phyloP scores from a whole-genome alignment of 2,329 filamentous ascomycete genomes.

The Orbilia quercus region DNA sequence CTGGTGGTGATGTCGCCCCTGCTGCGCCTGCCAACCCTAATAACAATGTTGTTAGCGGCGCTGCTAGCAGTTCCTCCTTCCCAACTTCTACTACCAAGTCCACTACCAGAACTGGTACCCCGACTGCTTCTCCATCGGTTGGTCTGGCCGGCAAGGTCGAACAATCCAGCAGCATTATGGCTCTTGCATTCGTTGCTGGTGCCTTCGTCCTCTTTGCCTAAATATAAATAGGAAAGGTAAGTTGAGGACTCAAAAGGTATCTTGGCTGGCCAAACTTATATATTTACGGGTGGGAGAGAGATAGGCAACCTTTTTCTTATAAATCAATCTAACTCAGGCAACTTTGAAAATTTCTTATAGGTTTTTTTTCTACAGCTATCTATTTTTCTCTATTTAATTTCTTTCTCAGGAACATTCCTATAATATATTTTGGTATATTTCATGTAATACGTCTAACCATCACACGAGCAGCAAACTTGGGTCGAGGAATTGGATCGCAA shows the following conservation, averaged over 20 bases:
- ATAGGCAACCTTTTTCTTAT: neutral
- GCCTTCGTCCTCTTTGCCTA: conserved; percentile 38
- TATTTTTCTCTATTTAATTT: neutral
- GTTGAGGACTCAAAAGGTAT: neutral
- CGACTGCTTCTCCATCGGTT: conserved; percentile 44
- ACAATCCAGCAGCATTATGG: conserved; percentile 29
- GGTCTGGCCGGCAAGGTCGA: conserved; percentile 33
- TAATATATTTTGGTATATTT: no score
- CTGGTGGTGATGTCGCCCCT: neutral
- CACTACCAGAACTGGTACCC: conserved; percentile 25
- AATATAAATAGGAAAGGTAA: conserved; percentile 13
- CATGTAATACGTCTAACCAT: no score
- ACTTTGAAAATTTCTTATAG: no score
- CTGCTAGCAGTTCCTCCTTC: neutral
- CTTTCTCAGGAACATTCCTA: no score
- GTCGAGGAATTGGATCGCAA: no score
- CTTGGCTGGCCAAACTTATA: no score
- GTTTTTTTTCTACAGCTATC: no score
- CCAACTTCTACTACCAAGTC: conserved; percentile 14
- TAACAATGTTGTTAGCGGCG: conserved; percentile 6
- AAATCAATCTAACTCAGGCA: no score
- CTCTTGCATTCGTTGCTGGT: conserved; percentile 20
- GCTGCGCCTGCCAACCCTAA: neutral
- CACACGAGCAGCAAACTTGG: no score
- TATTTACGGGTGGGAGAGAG: neutral